Base-by-base conservation (phyloP, 345 rosid genomes). In the Turnera subulata region DNA sequence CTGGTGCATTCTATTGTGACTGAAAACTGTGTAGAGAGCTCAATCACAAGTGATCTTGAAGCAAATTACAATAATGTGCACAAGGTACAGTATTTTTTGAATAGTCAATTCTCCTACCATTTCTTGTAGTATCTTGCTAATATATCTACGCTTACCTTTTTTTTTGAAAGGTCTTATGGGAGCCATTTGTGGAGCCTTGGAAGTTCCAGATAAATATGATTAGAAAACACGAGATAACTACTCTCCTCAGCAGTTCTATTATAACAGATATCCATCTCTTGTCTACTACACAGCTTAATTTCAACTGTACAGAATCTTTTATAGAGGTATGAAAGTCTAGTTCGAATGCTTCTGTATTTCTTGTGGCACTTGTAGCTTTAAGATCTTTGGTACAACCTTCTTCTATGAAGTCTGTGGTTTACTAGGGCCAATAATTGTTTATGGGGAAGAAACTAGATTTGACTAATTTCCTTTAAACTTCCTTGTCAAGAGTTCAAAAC, bases 151-250 rank as follows among this genome's bases (percentile, higher is more conserved):
- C 4, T 57, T 7, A 24, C 48, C 48, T 46, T 22, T 56, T 15
- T 53, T 50, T 43, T 32, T 32, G 65, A 49, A 69, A 91, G 98
- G 98, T 91, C 52, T 69, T 77, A 53, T 86, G 92, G 96, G 95
- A 91, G 80, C 92, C 96, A 61, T 86, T 91, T 73, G 63, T 88
- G 8, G 96, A 91, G 81, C 95, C 92, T 37, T 91, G 98, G 96
- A 80, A 69, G 50, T 84, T 91, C 74, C 80, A 82, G 59, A 56
- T 86, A 20, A 63, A 66, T 49, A 24, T 86, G 56, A 72, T 63
- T 29, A 69, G 76, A 69, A 82, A 75, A 67, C 64, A 69, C 42
- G 86, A 80, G 75, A 62, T 57, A 39, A 88, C 72, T 59, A 60
- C 83, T 66, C 76, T 88, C 59, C 59, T 82, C 45, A 78, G 74